Base-by-base conservation (phyloP, 139 green algal genomes). In the Astrephomene gubernaculifera region DNA sequence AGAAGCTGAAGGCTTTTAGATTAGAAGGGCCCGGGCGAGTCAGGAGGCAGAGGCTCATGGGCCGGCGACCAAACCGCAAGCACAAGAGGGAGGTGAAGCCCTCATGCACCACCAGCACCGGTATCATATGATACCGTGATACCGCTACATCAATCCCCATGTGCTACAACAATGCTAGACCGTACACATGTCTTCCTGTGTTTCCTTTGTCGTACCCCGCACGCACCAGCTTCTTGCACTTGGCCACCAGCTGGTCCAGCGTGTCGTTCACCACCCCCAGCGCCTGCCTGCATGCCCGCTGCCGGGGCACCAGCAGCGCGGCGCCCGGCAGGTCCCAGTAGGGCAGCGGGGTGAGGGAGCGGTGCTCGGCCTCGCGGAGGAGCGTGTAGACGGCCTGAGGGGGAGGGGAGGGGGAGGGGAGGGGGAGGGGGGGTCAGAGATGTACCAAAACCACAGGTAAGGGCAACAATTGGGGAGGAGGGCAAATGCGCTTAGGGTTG, bases 301-400 rank as follows among this genome's bases (percentile, higher is more conserved):
- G 88, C 6, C 88, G 83, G 44, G 88, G 79, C n/a, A 89, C 75
- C 53, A 89, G 29, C 60, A 67, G 1, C 22, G 43, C 82, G 4
- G 67, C 60, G 25, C 84, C 84, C 4, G 91, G 87, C 27, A 97
- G 43, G 67, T 97, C 96, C 97, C 97, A 99, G 92, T 99, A 99
- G 14, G 96, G 93, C 39, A 99, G 90, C 71, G 94, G 90, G 60
- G 92, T 90, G 12, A 94, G 97, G 87, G 86, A 95, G 68, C 97
- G 92, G 90, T 98, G 95, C 94, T 99, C 97, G 0, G 96, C 96
- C 87, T 99, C 97, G 7, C 94, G 90, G 70, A 99, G 91, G 2
- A 93, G 88, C 4, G 94, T 97, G 91, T 99, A 99, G 73, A 99
- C 97, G 0, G 97, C 97, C 92, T 98, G 57, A 9, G 52, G 57